Evolutionary conservation across 805 yeast genomes (phyloP).

Genomic region (Candida broadrunensis): DNA sequence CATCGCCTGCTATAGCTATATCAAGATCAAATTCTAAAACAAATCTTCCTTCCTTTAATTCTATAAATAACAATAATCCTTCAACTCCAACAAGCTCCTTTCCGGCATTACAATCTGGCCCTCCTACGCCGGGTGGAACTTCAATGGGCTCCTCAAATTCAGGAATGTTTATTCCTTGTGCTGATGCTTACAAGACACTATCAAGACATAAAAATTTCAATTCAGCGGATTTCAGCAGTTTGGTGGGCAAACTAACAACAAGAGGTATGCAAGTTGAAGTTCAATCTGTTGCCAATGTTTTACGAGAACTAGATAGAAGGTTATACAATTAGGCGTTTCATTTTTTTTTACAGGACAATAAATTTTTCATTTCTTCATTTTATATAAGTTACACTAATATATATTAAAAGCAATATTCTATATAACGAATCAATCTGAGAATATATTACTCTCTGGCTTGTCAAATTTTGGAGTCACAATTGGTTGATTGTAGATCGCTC

Average conservation of each 20-base stretch:
- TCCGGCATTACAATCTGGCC: constrained; percentile 5
- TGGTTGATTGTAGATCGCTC: constrained; percentile 5
- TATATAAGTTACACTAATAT: too few relatives aligned
- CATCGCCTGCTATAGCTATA: constrained; percentile 1
- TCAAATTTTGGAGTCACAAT: constrained; percentile 6
- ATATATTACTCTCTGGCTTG: too few relatives aligned
- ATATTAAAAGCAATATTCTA: too few relatives aligned
- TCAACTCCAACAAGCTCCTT: constrained; percentile 13
- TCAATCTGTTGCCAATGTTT: constrained; percentile 81
- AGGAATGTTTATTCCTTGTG: constrained; percentile 71
- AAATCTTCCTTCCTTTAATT: constrained; percentile 14
- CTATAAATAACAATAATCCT: constrained; percentile 10
- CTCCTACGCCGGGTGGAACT: constrained; percentile 3
- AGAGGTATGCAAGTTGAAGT: constrained; percentile 90
- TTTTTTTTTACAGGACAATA: neutral
- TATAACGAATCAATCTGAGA: too few relatives aligned
- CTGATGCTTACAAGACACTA: constrained; percentile 86
- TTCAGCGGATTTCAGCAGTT: constrained; percentile 66
- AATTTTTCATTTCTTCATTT: too few relatives aligned
- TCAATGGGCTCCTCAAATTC: constrained; percentile 3
- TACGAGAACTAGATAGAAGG: constrained; percentile 76
- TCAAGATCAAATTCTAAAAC: constrained; percentile 9
- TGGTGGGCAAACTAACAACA: constrained; percentile 74
- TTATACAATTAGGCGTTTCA: constrained; percentile 37
- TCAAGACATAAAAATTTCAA: constrained; percentile 78